Evolutionary conservation across 305 asterid genomes (phyloP), one percentile per base, ranked within the genome.

Genomic region (Solanum chacoense): DNA sequence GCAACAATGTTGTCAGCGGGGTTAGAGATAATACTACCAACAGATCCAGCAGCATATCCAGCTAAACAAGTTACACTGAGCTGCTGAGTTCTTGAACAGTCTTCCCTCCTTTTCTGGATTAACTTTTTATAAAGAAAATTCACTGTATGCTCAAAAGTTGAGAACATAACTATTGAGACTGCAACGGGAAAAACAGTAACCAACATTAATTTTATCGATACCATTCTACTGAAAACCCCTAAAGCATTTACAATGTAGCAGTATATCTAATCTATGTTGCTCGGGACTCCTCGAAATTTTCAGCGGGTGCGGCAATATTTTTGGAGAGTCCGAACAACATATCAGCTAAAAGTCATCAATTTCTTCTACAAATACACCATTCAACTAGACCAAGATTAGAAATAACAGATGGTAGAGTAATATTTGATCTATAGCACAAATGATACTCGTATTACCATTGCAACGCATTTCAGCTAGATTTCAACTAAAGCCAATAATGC

Each of bases 81-180:
- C 87, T 92, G 94, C 89, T 92, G 93, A 31, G 87, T 16, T 89
- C 81, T 88, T 18, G 94, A 91, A 87, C 94, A 92, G 11, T 92
- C 92, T 71, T 91, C 91, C 90, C 90, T 91, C 87, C 85, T 91
- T 76, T 76, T 89, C 85, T 90, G 90, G 72, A 92, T 36, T 67
- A 91, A 83, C 14, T 90, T 91, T 38, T 88, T 84, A 84, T 91
- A 92, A 71, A 91, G 69, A 29, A 92, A 77, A 84, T 91, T 92
- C 87, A 90, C 94, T 1, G 94, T 89, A 87, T 92, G 92, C 88
- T 92, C 94, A 78, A 92, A 92, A 72, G 94, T 92, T 26, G 93
- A 89, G 88, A 92, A 92, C 94, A 92, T 92, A 86, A 90, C 92
- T 91, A 92, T 87, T 28, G 93, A 92, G 89, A 92, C 94, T 92